Evolutionary conservation across 495 filamentous ascomycete genomes (phyloP), one percentile per base, ranked within the genome.

Genomic region (Tuber aestivum): DNA sequence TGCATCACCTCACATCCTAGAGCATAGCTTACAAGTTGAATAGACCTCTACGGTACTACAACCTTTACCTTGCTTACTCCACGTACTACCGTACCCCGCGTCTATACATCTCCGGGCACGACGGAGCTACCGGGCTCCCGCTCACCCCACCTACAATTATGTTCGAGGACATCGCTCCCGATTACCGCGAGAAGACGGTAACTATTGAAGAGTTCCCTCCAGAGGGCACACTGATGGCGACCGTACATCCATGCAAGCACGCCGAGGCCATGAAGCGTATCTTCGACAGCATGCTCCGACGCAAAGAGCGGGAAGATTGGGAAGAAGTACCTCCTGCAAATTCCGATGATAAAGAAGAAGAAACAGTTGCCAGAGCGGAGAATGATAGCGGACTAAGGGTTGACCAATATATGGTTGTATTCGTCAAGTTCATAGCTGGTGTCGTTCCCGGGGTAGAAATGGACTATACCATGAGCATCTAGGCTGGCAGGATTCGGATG

Each of bases 111-210:
- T 95, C 93, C 8, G 96, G 96, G 75, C 97, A 97, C 83, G 81
- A 83, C 65, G 82, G 82, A 16, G 86, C 89, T 5, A 88, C 92
- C n/a, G 88, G 90, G 73, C 91, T 92, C 37, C 90, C 93, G 78
- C 94, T 97, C 8, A 92, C 97, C 38, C 88, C 92, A 9, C 96
- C 95, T 3, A 89, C 91, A 38, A 87, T 91, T 38, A 98, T 99
- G 96, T 97, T 98, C 92, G 95, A 99, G 83, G 96, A 99, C 81
- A 98, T 99, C 80, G 92, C 97, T 41, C 95, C 96, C 80, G 96
- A 99, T 87, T 99, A 99, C 87, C 97, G 97, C 83, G 95, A 98
- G 85, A 99, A 99, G 86, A 99, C 95, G 12, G 95, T 99, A 76
- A 99, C 96, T 23, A 89, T 98, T 61, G 96, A 99, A 84, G 93